A percentile compares a stretch with the other conserved stretches of the same genome.
Conservation (phyloP, 148 eudicot genomes). For the Persicaria tinctoria region DNA sequence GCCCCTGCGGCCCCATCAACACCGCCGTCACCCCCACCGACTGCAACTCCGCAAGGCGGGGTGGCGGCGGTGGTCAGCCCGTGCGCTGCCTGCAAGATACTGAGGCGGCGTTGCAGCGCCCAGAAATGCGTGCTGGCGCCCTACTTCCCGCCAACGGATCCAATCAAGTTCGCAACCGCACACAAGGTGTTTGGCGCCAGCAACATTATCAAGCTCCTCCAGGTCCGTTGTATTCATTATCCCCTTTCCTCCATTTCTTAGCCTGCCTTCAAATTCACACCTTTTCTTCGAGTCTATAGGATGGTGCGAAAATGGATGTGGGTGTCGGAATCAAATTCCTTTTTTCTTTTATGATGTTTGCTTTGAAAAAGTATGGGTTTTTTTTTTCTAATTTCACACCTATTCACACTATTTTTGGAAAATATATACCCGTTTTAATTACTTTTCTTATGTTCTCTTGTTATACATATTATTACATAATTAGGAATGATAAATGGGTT, state of each 20-base stretch:
- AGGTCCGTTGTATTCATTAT: constrained; percentile 29
- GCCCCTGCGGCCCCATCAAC: not conserved
- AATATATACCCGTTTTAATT: no score
- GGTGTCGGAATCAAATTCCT: not conserved
- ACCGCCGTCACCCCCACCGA: constrained; percentile 10
- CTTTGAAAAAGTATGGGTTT: no score
- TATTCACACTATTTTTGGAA: no score
- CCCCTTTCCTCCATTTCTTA: no score
- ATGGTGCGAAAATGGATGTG: not conserved
- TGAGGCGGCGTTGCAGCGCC: constrained; percentile 48
- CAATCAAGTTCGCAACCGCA: constrained; percentile 66
- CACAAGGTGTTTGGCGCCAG: constrained; percentile 77
- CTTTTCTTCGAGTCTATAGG: not conserved
- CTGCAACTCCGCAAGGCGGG: constrained; percentile 3
- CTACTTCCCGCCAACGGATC: constrained; percentile 65
- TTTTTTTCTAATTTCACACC: no score
- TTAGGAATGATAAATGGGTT: no score
- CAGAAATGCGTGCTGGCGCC: constrained; percentile 64
- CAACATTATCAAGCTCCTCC: constrained; percentile 66
- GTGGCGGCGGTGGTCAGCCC: constrained; percentile 22
- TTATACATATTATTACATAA: no score
- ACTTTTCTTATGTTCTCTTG: no score
- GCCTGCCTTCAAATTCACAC: not conserved
- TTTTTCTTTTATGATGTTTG: no score
- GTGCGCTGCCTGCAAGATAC: constrained; percentile 70